Evolutionary conservation across 2,329 filamentous ascomycete genomes (phyloP).

Genomic region (Colletotrichum brevisporum): DNA sequence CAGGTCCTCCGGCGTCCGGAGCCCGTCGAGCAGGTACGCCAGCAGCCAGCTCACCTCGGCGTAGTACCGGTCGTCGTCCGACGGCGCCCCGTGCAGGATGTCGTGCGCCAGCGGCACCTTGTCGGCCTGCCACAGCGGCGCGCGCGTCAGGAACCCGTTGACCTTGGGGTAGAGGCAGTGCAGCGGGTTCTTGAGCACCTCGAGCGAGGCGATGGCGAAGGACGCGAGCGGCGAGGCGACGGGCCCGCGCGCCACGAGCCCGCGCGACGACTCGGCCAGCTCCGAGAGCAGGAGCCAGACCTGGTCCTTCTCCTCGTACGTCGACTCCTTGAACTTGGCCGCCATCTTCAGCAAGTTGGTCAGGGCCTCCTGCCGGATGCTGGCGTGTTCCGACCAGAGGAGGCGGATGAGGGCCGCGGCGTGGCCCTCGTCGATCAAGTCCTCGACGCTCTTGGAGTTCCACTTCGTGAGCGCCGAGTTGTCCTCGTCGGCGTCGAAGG

Average conservation of each 20-base stretch:
- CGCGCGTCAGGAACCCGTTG: constrained; percentile 85
- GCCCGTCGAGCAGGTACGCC: constrained; percentile 76
- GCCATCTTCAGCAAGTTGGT: constrained; percentile 77
- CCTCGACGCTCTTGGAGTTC: constrained; percentile 82
- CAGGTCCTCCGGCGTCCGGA: constrained; percentile 73
- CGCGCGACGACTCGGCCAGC: constrained; percentile 79
- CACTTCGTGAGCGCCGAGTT: constrained; percentile 72
- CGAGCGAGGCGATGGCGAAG: constrained; percentile 79
- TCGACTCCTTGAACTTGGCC: constrained; percentile 74
- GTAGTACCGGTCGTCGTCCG: constrained; percentile 80
- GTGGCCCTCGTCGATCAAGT: constrained; percentile 84
- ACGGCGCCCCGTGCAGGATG: constrained; percentile 75
- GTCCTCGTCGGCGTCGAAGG: constrained; percentile 63
- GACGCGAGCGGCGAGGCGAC: constrained; percentile 82
- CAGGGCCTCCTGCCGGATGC: constrained; percentile 84
- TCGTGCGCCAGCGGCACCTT: constrained; percentile 79
- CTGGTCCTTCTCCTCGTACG: constrained; percentile 82
- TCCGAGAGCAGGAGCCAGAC: constrained; percentile 86
- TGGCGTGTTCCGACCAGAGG: constrained; percentile 80
- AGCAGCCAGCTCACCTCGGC: constrained; percentile 83
- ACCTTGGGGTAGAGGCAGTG: constrained; percentile 89
- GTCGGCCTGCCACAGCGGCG: constrained; percentile 81
- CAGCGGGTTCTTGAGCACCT: constrained; percentile 80
- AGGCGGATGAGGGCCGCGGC: constrained; percentile 79
- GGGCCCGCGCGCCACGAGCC: constrained; percentile 66